A percentile compares a stretch with the other conserved stretches of the same genome.
These are phyloP conservation scores for Strigomonas culicis DNA, from an alignment of 208 protist species.

Conservation along the genomic window DNA sequence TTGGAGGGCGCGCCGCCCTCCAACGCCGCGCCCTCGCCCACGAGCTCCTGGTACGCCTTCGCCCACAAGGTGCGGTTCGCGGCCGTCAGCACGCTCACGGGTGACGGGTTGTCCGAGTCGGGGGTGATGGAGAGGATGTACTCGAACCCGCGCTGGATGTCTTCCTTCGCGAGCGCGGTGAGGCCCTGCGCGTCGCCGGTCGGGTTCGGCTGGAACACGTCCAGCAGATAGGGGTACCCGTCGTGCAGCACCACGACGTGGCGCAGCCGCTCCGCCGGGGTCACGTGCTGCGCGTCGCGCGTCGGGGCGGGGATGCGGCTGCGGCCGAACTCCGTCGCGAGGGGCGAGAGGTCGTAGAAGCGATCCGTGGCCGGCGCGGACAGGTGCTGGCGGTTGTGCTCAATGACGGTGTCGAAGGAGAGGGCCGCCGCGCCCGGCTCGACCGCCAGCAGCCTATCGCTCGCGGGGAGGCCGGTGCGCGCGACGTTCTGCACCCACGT, in stretches of 20 bases:
- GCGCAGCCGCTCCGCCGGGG: constrained; percentile 54
- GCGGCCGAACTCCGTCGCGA: constrained; percentile 67
- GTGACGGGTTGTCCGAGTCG: constrained; percentile 71
- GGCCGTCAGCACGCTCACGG: constrained; percentile 82
- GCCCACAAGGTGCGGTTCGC: constrained; percentile 73
- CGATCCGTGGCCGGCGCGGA: neutral
- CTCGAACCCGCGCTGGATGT: constrained; percentile 70
- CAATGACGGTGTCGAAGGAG: neutral
- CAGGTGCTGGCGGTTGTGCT: neutral
- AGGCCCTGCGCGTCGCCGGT: constrained; percentile 41
- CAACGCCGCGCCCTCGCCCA: constrained; percentile 13
- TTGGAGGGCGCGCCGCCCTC: constrained; percentile 79
- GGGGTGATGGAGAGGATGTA: constrained; percentile 74
- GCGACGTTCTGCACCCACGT: constrained; percentile 39
- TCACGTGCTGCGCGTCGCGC: constrained; percentile 48
- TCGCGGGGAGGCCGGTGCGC: constrained; percentile 35
- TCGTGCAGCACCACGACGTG: constrained; percentile 86
- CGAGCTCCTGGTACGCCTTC: constrained; percentile 74
- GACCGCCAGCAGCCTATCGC: constrained; percentile 16
- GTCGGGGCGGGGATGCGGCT: constrained; percentile 70
- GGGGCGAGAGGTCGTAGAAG: constrained; percentile 50
- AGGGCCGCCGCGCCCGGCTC: neutral
- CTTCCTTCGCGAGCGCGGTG: constrained; percentile 28
- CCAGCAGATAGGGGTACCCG: constrained; percentile 66
- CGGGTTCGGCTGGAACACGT: constrained; percentile 52